phyloP scores from a whole-genome alignment of 768 basidiomycete species.

The Boletus bicolor region DNA sequence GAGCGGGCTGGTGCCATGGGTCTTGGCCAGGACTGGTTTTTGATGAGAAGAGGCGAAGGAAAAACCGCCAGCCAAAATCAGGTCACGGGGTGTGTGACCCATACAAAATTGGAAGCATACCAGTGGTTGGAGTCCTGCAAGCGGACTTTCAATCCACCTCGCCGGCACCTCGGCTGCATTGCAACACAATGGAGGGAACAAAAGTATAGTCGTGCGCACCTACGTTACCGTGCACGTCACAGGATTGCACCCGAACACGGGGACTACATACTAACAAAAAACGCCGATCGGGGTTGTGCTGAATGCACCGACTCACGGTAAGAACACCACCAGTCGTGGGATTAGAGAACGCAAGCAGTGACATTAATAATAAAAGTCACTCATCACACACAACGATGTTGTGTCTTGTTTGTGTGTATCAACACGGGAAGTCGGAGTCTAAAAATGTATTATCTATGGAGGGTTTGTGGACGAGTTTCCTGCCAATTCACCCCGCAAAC shows the following conservation, averaged over 20 bases:
- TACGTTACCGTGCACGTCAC: background rate
- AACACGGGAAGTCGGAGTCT: conserved; percentile 29
- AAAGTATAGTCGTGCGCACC: background rate
- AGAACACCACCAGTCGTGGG: background rate
- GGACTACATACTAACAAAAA: background rate
- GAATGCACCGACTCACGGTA: background rate
- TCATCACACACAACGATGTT: conserved; percentile 4
- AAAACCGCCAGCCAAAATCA: conserved; percentile 12
- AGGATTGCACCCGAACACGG: background rate
- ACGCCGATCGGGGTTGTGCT: background rate
- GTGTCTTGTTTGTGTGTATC: conserved; percentile 27
- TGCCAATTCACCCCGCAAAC: conserved; percentile 10
- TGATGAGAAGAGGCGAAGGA: conserved; percentile 22
- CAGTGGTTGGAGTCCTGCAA: conserved; percentile 30
- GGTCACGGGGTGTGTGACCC: conserved; percentile 18
- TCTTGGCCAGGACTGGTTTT: conserved; percentile 40
- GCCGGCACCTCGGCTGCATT: conserved; percentile 8
- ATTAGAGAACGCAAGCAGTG: too few relatives aligned
- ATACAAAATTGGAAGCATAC: background rate
- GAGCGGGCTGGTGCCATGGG: conserved; percentile 82
- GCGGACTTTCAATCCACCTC: conserved; percentile 18
- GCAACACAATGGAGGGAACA: conserved; percentile 3
- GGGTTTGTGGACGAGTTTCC: conserved; percentile 6
- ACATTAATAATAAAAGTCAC: background rate
- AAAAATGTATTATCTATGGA: conserved; percentile 31